phyloP scores from a whole-genome alignment of 257 asterid species.

The Solanum pimpinellifolium region DNA sequence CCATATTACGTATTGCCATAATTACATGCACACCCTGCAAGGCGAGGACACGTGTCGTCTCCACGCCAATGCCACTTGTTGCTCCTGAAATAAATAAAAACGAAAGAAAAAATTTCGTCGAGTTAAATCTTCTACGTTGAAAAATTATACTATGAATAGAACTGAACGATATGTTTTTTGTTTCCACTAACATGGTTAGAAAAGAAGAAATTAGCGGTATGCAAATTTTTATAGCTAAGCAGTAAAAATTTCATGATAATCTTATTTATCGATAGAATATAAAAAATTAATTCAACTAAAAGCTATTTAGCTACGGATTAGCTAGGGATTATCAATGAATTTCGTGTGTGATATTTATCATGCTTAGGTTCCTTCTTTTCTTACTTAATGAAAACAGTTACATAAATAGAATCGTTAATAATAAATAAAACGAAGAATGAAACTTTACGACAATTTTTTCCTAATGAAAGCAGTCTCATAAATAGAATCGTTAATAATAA shows the following conservation, averaged over 20 bases:
- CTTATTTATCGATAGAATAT: not conserved
- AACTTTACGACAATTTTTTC: not conserved
- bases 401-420: not conserved
- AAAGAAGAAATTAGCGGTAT: not conserved
- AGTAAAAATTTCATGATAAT: not conserved
- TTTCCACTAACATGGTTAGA: not conserved
- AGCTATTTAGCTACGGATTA: not conserved
- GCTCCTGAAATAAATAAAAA: conserved; percentile 36
- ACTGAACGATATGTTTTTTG: not conserved
- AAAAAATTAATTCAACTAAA: not conserved
- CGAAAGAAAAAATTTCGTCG: not conserved
- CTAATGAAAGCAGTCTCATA: too few species aligned
- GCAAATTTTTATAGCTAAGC: not conserved
- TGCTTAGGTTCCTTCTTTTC: not conserved
- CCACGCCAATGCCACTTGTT: conserved; percentile 54
- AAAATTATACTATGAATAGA: not conserved
- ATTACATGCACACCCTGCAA: conserved; percentile 42
- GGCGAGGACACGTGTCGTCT: conserved; percentile 36
- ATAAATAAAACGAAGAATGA: too few species aligned
- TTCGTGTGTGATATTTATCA: not conserved
- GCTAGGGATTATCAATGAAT: not conserved
- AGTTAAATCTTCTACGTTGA: not conserved
- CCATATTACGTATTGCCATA: conserved; percentile 42
- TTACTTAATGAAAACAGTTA: not conserved
- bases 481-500: too few species aligned